Conservation (phyloP, 2,329 filamentous ascomycete genomes). For the Pyrenophora graminea region DNA sequence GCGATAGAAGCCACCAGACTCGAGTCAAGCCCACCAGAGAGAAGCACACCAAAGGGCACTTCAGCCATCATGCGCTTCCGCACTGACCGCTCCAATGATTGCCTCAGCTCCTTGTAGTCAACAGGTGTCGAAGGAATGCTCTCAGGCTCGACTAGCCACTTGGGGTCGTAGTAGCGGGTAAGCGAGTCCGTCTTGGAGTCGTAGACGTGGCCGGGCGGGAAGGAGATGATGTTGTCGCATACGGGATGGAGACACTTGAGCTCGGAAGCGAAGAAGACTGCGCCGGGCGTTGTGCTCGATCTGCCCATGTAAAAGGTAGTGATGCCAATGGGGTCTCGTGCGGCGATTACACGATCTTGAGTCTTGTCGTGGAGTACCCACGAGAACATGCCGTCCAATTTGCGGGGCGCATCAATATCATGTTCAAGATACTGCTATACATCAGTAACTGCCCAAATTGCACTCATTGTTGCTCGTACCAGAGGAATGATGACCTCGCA, state of each 20-base stretch:
- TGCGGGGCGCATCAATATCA: constrained; percentile 87
- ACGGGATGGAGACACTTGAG: constrained; percentile 90
- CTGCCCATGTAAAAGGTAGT: constrained; percentile 97
- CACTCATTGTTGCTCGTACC: constrained; percentile 58
- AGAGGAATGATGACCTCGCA: constrained; percentile 98
- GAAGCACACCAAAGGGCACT: constrained; percentile 92
- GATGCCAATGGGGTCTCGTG: constrained; percentile 94
- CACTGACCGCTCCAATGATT: constrained; percentile 85
- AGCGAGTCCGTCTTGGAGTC: constrained; percentile 88
- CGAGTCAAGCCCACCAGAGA: constrained; percentile 95
- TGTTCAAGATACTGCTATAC: constrained; percentile 78
- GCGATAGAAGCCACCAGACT: constrained; percentile 94
- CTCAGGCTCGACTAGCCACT: constrained; percentile 81
- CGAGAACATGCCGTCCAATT: constrained; percentile 99
- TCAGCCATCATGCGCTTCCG: constrained; percentile 98
- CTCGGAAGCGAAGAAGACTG: constrained; percentile 96
- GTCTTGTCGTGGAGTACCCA: constrained; percentile 98
- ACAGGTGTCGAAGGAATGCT: constrained; percentile 79
- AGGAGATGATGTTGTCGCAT: constrained; percentile 92
- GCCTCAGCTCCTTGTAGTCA: constrained; percentile 80
- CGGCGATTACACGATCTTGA: constrained; percentile 88
- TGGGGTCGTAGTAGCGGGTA: constrained; percentile 87
- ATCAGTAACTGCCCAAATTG: constrained; percentile 22
- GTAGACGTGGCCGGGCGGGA: constrained; percentile 94
- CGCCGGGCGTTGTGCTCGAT: constrained; percentile 75